Evolutionary conservation across 139 green algal species (phyloP).

Genomic region (Picochlorum sp.): DNA sequence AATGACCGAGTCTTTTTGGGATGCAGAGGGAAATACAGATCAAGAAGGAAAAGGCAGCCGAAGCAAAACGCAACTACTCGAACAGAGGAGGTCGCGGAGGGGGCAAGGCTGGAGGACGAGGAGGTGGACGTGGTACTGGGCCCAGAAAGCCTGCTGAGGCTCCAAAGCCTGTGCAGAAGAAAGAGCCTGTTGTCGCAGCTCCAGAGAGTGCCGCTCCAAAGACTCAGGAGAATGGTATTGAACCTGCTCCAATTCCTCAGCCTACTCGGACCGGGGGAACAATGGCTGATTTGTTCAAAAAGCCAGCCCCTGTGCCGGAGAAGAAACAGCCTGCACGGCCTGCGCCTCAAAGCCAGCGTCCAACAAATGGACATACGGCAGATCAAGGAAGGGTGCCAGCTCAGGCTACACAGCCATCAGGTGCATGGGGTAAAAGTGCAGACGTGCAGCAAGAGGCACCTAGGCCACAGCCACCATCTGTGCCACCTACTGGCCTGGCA

Average conservation of each 20-base stretch:
- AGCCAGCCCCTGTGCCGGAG: conserved; percentile 15
- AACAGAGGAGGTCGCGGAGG: conserved; percentile 1
- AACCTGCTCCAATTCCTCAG: conserved; percentile 4
- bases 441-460: neutral
- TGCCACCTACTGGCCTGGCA: neutral
- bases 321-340: conserved; percentile 6
- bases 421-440: conserved; percentile 25
- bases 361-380: conserved; percentile 2
- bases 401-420: neutral
- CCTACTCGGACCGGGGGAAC: conserved; percentile 7
- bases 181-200: conserved; percentile 4
- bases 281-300: conserved; percentile 35
- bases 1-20: neutral
- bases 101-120: neutral
- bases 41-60: conserved; percentile 2
- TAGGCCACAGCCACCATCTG: conserved; percentile 7
- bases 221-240: conserved; percentile 11
- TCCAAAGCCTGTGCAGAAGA: conserved; percentile 6
- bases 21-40: conserved; percentile 5
- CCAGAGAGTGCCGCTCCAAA: conserved; percentile 6
- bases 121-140: conserved; percentile 6
- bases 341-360: conserved; percentile 4
- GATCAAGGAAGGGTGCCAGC: neutral
- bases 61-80: neutral
- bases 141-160: neutral